Evolutionary conservation across 164 flowering plant species (phyloP), one percentile per base, ranked within the genome.

Genomic region (Buxus sempervirens): DNA sequence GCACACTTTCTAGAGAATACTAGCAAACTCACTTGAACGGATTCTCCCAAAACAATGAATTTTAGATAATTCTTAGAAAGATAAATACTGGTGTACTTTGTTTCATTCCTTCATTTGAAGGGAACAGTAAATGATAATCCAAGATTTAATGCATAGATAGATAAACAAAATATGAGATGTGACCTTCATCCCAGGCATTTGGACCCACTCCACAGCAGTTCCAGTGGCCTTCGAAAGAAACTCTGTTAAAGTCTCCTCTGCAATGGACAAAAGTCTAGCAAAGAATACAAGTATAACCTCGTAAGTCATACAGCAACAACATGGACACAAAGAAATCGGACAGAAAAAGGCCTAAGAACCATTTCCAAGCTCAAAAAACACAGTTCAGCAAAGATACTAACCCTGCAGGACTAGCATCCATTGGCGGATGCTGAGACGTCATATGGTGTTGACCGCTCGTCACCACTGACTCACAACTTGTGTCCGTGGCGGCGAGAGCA

Each of bases 101-200:
- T 59, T 59, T 59, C 12, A 7, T 6, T 22, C 9, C 16, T 22
- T 58, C 25, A 59, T 59, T 45, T 45, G 1, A 10, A 15, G 12
- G 51, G 51, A 45, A 45, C 1, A 14, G 16, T 18, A 27, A n/a
- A n/a, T 14, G 19, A 26, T 9, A 26, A 64, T 53, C 27, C 23
- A 32, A 60, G 18, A 2, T 10, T 13, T 28, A 38, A 26, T 32
- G 48, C 32, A 70, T 62, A 32, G 41, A 56, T 23, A 36, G 18
- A 54, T 5, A 55, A n/a, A 38, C 15, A 54, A 20, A 23, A 42
- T 36, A 19, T 15, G 60, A 54, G 23, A 9, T n/a, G 60, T 20
- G n/a, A 89, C 95, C 95, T 89, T 89, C 92, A 89, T 88, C 77
- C 95, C 95, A 84, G 90, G 90, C 91, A 89, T 86, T 75, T 89